Conservation (phyloP, 2,329 filamentous ascomycete genomes). For the Colletotrichum tofieldiae region DNA sequence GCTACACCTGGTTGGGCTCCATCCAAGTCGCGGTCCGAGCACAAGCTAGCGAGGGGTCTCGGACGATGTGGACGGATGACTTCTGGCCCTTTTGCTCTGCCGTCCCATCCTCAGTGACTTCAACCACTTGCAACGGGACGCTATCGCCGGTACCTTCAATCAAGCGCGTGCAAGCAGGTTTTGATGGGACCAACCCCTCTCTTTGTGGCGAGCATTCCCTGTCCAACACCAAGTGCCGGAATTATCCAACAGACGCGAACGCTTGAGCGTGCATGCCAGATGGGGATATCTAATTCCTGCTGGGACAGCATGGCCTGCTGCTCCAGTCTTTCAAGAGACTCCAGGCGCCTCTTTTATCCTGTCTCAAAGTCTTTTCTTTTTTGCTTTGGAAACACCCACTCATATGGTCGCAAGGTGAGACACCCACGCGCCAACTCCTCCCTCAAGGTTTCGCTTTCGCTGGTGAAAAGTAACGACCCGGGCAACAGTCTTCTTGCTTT, state of each 20-base stretch:
- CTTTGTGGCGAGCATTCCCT: slow-evolving; percentile 34
- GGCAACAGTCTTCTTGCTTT: neutral
- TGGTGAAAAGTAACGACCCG: neutral
- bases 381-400: slow-evolving; percentile 17
- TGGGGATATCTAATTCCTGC: slow-evolving; percentile 14
- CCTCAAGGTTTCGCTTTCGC: slow-evolving; percentile 17
- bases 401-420: slow-evolving; percentile 26
- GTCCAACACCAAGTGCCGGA: slow-evolving; percentile 1
- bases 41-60: slow-evolving; percentile 11
- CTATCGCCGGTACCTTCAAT: slow-evolving; percentile 1
- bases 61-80: neutral
- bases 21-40: slow-evolving; percentile 29
- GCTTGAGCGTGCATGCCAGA: slow-evolving; percentile 26
- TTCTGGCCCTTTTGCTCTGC: slow-evolving; percentile 1
- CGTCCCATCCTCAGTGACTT: slow-evolving; percentile 23
- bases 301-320: neutral
- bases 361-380: neutral
- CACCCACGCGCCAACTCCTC: slow-evolving; percentile 8
- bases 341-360: slow-evolving; percentile 5
- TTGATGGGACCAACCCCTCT: slow-evolving; percentile 21
- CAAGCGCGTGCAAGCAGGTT: slow-evolving; percentile 29
- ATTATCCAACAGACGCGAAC: slow-evolving; percentile 18
- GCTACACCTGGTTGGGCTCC: slow-evolving; percentile 16
- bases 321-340: slow-evolving; percentile 17
- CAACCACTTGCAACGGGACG: slow-evolving; percentile 3